Percentiles rank a stretch among this genome's conserved stretches.
phyloP scores from a whole-genome alignment of 768 basidiomycete species.

The Cystobasidium ongulense region DNA sequence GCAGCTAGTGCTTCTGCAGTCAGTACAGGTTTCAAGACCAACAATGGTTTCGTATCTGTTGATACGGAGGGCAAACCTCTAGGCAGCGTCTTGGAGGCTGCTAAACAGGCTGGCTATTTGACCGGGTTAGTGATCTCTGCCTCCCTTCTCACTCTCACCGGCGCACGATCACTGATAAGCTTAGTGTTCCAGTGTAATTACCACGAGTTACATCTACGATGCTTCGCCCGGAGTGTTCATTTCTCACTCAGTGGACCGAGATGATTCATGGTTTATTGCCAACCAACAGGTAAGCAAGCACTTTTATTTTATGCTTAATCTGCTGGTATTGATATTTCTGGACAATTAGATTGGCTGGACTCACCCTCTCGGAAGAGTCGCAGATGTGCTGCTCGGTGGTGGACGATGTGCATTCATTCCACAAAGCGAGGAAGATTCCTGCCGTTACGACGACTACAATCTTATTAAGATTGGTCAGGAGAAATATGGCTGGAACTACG shows the following conservation, averaged over 20 bases:
- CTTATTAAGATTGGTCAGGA: neutral
- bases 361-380: neutral
- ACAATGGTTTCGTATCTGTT: neutral
- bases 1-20: neutral
- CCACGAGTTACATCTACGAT: neutral
- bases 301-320: too few species aligned
- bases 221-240: neutral
- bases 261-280: neutral
- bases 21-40: neutral
- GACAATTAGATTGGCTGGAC: neutral
- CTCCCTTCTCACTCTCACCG: neutral
- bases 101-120: neutral
- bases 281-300: neutral
- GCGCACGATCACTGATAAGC: too few species aligned
- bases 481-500: neutral
- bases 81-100: neutral
- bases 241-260: neutral
- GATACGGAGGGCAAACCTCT: neutral
- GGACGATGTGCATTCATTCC: neutral
- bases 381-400: neutral
- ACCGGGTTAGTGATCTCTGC: neutral
- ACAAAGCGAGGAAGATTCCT: neutral
- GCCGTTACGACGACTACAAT: neutral
- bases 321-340: too few species aligned
- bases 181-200: neutral